phyloP scores from a whole-genome alignment of 306 rosid genomes.

The Lathyrus sativus region DNA sequence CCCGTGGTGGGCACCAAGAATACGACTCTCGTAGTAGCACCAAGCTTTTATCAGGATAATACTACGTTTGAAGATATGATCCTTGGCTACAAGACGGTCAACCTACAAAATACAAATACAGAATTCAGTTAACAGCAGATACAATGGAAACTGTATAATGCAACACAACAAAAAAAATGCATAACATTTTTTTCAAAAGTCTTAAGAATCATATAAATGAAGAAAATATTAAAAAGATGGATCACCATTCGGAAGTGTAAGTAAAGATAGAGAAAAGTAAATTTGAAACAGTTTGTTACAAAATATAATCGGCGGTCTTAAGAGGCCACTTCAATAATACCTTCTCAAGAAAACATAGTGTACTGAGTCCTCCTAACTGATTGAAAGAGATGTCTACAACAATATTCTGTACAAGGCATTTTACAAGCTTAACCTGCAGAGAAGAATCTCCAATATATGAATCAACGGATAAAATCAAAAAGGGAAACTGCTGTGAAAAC shows the following conservation, averaged over 20 bases:
- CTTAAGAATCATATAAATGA: slow-evolving; percentile 29
- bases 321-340: slow-evolving; percentile 45
- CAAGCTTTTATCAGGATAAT: slow-evolving; percentile 82
- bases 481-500: slow-evolving; percentile 18
- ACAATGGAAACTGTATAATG: slow-evolving; percentile 23
- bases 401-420: slow-evolving; percentile 80
- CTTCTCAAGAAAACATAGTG: slow-evolving; percentile 88
- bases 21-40: slow-evolving; percentile 94
- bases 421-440: slow-evolving; percentile 91
- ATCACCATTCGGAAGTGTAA: slow-evolving; percentile 18
- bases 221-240: slow-evolving; percentile 8
- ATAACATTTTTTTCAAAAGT: slow-evolving; percentile 13
- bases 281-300: slow-evolving; percentile 1
- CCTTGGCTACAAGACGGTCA: slow-evolving; percentile 72
- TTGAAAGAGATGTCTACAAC: slow-evolving; percentile 91
- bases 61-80: slow-evolving; percentile 86
- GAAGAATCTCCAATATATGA: slow-evolving; percentile 29
- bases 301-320: slow-evolving; percentile 17
- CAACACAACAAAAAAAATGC: not conserved
- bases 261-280: slow-evolving; percentile 15
- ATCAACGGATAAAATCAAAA: slow-evolving; percentile 26
- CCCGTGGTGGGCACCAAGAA: slow-evolving; percentile 91
- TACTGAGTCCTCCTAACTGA: slow-evolving; percentile 91
- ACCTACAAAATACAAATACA: slow-evolving; percentile 51
- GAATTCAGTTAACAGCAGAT: slow-evolving; percentile 26